Percentiles rank a stretch among this genome's conserved stretches.
Evolutionary conservation across 2,329 filamentous ascomycete species (phyloP).

Genomic region (Colletotrichum tropicicola): DNA sequence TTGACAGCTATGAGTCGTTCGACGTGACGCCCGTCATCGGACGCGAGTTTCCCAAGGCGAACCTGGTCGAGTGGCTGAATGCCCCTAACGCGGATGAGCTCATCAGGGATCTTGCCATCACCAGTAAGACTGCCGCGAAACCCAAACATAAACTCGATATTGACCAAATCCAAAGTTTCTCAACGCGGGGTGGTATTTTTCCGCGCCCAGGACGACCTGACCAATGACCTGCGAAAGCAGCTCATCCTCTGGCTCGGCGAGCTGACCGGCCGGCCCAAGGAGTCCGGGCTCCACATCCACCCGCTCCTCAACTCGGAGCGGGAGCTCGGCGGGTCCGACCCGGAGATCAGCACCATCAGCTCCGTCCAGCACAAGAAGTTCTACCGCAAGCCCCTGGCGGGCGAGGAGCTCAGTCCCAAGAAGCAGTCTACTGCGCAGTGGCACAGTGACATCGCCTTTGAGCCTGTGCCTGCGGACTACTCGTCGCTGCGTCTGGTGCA

Average conservation of each 20-base stretch:
- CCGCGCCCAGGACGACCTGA: constrained; percentile 65
- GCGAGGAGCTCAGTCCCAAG: constrained; percentile 40
- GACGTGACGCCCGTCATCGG: constrained; percentile 65
- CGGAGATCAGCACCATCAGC: constrained; percentile 68
- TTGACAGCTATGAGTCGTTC: constrained; percentile 53
- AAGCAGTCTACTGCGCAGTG: constrained; percentile 41
- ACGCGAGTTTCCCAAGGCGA: constrained; percentile 59
- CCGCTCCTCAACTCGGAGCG: constrained; percentile 63
- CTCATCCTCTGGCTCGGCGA: constrained; percentile 67
- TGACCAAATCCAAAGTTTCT: constrained; percentile 54
- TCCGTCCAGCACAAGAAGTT: constrained; percentile 56
- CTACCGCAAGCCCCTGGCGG: constrained; percentile 35
- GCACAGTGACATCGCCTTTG: constrained; percentile 68
- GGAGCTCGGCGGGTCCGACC: constrained; percentile 61
- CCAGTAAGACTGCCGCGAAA: constrained; percentile 48
- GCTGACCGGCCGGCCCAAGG: constrained; percentile 65
- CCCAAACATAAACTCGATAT: not conserved
- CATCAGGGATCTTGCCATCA: constrained; percentile 68
- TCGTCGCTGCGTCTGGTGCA: constrained; percentile 66
- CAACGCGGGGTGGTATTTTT: constrained; percentile 73
- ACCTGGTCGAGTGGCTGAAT: constrained; percentile 63
- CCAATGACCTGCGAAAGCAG: constrained; percentile 67
- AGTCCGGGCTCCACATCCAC: constrained; percentile 68
- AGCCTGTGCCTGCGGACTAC: constrained; percentile 68
- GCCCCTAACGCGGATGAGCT: constrained; percentile 63